Evolutionary conservation across 2,329 filamentous ascomycete genomes (phyloP).

Genomic region (Trichophyton benhamiae): DNA sequence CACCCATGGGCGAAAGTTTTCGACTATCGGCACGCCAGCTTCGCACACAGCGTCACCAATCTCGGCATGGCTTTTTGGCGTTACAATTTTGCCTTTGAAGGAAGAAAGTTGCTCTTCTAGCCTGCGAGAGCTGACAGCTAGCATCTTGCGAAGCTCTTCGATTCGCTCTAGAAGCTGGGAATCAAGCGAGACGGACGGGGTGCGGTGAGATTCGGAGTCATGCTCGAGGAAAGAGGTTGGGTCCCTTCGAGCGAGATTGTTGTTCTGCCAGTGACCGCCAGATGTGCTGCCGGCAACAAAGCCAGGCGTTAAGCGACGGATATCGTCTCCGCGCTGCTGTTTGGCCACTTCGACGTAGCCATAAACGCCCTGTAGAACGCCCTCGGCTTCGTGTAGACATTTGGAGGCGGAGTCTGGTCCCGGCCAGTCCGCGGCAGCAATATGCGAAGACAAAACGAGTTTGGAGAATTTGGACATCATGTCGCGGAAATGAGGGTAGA

Average conservation of each 20-base stretch:
- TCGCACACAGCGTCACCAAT: conserved; percentile 73
- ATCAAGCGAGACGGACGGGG: conserved; percentile 65
- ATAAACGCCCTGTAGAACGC: conserved; percentile 83
- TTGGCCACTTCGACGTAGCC: conserved; percentile 92
- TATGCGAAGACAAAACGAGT: conserved; percentile 91
- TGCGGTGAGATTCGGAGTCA: conserved; percentile 59
- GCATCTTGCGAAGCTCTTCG: conserved; percentile 71
- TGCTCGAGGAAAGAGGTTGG: conserved; percentile 67
- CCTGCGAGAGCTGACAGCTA: conserved; percentile 74
- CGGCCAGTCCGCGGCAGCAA: conserved; percentile 90
- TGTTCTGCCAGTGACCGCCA: conserved; percentile 76
- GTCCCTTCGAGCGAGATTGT: conserved; percentile 50
- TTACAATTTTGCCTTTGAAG: conserved; percentile 68
- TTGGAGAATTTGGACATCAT: conserved; percentile 99
- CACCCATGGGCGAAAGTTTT: conserved; percentile 82
- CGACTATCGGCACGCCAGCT: conserved; percentile 66
- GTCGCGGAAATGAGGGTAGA: conserved; percentile 94
- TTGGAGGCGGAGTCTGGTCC: conserved; percentile 89
- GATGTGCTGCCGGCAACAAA: conserved; percentile 76
- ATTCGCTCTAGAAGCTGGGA: conserved; percentile 65
- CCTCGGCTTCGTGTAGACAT: conserved; percentile 93
- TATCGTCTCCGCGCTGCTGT: conserved; percentile 84
- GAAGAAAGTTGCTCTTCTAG: conserved; percentile 67
- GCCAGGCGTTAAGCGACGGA: conserved; percentile 82
- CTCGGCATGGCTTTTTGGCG: conserved; percentile 61